Conservation (phyloP, 2,329 filamentous ascomycete species). For the Arthroderma sp. region DNA sequence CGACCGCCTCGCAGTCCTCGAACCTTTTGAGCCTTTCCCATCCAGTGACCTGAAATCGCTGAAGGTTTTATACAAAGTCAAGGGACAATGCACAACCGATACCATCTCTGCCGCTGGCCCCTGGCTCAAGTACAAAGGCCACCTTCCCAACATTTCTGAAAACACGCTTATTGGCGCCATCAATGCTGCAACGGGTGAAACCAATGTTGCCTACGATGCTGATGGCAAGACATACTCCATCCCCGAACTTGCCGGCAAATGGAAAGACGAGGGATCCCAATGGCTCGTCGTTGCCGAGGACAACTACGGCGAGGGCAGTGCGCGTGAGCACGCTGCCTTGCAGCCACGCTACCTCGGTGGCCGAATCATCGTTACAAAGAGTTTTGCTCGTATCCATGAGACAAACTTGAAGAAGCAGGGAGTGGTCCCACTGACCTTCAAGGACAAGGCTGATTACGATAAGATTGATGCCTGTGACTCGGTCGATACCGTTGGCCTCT, state of each 20-base stretch:
- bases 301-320: constrained; percentile 89
- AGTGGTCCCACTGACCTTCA: constrained; percentile 86
- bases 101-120: constrained; percentile 94
- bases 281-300: constrained; percentile 97
- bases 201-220: constrained; percentile 81
- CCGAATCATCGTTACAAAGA: constrained; percentile 70
- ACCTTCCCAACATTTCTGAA: constrained; percentile 91
- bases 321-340: constrained; percentile 77
- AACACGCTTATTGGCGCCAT: constrained; percentile 95
- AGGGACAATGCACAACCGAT: constrained; percentile 96
- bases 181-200: constrained; percentile 83
- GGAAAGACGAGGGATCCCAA: constrained; percentile 60
- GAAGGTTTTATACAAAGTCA: constrained; percentile 85
- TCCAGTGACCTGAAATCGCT: constrained; percentile 59
- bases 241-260: constrained; percentile 71
- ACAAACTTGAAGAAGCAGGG: constrained; percentile 97
- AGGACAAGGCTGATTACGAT: constrained; percentile 77
- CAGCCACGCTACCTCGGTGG: constrained; percentile 86
- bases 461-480: constrained; percentile 68
- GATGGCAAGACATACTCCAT: constrained; percentile 65
- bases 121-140: constrained; percentile 98
- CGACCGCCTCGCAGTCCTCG: constrained; percentile 74
- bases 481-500: constrained; percentile 68
- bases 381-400: constrained; percentile 85
- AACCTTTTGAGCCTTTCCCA: constrained; percentile 81